Base-by-base conservation (phyloP, 257 asterid species). In the Solanum arcanum region DNA sequence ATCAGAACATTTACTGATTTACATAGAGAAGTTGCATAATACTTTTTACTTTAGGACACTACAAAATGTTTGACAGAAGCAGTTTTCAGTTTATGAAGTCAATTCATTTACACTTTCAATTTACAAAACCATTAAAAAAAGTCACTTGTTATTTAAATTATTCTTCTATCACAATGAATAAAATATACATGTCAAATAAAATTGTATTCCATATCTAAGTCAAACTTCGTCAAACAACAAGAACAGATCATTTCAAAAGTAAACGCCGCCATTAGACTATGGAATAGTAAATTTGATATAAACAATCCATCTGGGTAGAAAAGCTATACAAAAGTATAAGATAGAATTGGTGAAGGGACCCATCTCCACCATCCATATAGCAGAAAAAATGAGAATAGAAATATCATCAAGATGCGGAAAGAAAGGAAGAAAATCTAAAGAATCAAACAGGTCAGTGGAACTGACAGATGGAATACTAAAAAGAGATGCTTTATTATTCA, bases 391-490 rank as follows among this genome's bases (percentile, higher is more conserved):
- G 31, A 83, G 72, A 37, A 37, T 5, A 16, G 13, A 31, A 68
- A n/a, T 64, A 47, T 82, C 42, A 82, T 10, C 27, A 37, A 73
- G 25, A 42, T 52, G 47, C 31, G 11, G 27, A 82, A 83, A 46
- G 60, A 20, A 76, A 62, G 70, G 64, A 78, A 23, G 31, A 15
- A 18, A 80, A 81, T 16, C 41, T 56, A 74, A 60, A 76, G 92
- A 88, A 91, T 92, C 86, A 85, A 62, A 89, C 70, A 35, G 74
- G 90, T 62, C 49, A 89, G 90, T 90, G 94, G 92, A 88, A 59
- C 73, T 77, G 23, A 86, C 35, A 7, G 60, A 13, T 13, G 69
- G 86, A 86, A 35, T 62, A 75, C 49, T 86, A 86, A 31, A 39
- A 88, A 83, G 46, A 62, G 84, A 89, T 76, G 86, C 86, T 80